Percentiles rank a stretch among this genome's conserved stretches.
Evolutionary conservation across 2,329 filamentous ascomycete genomes (phyloP).

Genomic region (Uncinocarpus reesii): DNA sequence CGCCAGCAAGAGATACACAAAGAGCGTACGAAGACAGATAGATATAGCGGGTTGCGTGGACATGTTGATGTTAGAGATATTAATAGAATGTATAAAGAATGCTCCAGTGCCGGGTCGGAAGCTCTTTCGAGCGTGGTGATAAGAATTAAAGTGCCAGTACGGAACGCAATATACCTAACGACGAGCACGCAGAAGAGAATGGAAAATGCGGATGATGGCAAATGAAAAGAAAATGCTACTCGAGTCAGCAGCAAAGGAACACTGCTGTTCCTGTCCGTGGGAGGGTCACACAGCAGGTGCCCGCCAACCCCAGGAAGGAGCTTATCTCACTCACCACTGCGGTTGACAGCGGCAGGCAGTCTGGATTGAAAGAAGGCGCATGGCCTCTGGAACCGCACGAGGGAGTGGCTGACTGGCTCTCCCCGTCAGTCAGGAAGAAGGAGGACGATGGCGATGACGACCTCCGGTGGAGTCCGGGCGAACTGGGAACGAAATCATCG

Average conservation of each 20-base stretch:
- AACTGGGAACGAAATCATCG: too few relatives aligned
- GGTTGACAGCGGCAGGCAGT: background rate
- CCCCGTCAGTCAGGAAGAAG: too few relatives aligned
- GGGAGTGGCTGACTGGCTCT: too few relatives aligned
- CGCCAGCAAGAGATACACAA: slow-evolving; percentile 9
- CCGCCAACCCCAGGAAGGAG: background rate
- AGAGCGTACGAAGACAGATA: background rate
- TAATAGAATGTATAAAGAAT: slow-evolving; percentile 4
- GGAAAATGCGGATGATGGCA: too few relatives aligned
- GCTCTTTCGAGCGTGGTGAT: background rate
- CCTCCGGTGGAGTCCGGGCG: too few relatives aligned
- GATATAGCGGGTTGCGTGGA: background rate
- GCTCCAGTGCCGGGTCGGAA: background rate
- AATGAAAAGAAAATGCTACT: too few relatives aligned
- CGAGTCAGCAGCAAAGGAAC: too few relatives aligned
- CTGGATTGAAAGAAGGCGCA: background rate
- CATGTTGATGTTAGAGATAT: slow-evolving; percentile 7
- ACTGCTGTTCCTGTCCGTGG: too few relatives aligned
- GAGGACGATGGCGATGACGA: too few relatives aligned
- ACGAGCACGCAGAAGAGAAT: too few relatives aligned
- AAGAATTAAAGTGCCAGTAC: too few relatives aligned
- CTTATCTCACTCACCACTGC: background rate
- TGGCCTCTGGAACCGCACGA: background rate
- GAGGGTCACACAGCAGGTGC: slow-evolving; percentile 9
- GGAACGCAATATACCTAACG: too few relatives aligned